A percentile compares a stretch with the other conserved stretches of the same genome.
phyloP scores from a whole-genome alignment of 2,329 filamentous ascomycete species.

The Pochonia chlamydosporia region DNA sequence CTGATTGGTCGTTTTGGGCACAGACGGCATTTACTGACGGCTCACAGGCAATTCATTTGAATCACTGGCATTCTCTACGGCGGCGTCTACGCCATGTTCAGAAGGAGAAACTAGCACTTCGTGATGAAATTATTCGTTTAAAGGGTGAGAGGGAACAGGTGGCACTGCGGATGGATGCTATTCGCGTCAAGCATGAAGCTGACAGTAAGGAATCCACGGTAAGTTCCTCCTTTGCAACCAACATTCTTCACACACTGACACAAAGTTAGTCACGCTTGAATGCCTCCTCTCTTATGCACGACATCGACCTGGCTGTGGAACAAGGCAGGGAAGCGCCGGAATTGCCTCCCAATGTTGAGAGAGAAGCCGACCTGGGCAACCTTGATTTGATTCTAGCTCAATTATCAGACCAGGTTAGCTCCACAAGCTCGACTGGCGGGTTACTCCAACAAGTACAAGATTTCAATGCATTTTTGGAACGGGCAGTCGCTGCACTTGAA shows the following conservation, averaged over 20 bases:
- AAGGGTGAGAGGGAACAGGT: slow-evolving; percentile 56
- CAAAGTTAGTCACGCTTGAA: slow-evolving; percentile 36
- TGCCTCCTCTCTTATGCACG: slow-evolving; percentile 54
- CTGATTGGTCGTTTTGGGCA: not conserved
- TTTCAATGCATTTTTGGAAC: slow-evolving; percentile 60
- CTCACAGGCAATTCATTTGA: slow-evolving; percentile 50
- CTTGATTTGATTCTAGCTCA: slow-evolving; percentile 52
- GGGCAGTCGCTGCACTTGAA: slow-evolving; percentile 52
- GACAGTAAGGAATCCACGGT: slow-evolving; percentile 48
- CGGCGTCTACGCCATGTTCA: slow-evolving; percentile 53
- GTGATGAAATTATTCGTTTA: slow-evolving; percentile 55
- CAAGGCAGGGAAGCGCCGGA: slow-evolving; percentile 44
- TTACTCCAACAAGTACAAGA: slow-evolving; percentile 50
- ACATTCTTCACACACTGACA: not conserved
- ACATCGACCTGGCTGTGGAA: slow-evolving; percentile 53
- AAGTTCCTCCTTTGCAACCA: slow-evolving; percentile 14
- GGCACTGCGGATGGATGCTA: slow-evolving; percentile 55
- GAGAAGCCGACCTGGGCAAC: slow-evolving; percentile 46
- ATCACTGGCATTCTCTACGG: slow-evolving; percentile 50
- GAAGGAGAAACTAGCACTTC: slow-evolving; percentile 49
- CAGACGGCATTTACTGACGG: not conserved
- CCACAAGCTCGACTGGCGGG: slow-evolving; percentile 42
- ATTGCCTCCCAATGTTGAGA: slow-evolving; percentile 38
- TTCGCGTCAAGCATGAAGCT: slow-evolving; percentile 54
- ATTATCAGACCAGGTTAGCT: slow-evolving; percentile 48